These are phyloP conservation scores for Nicotiana attenuata DNA, from an alignment of 257 asterid genomes.

Conservation along the genomic window DNA sequence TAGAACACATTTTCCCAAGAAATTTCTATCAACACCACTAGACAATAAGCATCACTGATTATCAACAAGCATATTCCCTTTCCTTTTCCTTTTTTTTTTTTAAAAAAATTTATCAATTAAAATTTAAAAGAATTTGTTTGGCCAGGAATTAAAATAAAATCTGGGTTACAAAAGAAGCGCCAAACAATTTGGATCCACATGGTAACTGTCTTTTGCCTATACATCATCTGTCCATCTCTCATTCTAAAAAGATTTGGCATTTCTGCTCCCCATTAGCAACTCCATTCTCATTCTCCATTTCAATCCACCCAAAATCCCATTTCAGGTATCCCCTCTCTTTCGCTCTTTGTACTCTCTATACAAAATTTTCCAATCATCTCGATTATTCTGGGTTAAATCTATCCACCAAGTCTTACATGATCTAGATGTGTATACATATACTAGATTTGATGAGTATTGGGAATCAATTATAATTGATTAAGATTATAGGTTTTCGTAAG, in stretches of 20 bases:
- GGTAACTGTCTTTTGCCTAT: not conserved
- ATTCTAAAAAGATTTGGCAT: not conserved
- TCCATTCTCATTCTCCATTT: not conserved
- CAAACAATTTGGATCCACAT: conserved; percentile 32
- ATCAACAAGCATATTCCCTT: not conserved
- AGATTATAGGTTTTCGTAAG: not conserved
- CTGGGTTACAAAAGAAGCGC: conserved; percentile 28
- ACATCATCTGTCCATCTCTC: not conserved
- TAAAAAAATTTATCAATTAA: too few species aligned
- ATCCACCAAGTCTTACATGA: too few species aligned
- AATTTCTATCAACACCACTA: too few species aligned
- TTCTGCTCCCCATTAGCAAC: not conserved
- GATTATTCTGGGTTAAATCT: too few species aligned
- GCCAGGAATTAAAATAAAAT: not conserved
- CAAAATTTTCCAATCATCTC: too few species aligned
- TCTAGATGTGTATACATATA: too few species aligned
- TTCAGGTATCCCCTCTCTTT: not conserved
- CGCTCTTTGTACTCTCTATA: too few species aligned
- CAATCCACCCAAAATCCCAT: not conserved
- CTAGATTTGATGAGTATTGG: too few species aligned
- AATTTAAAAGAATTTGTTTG: not conserved
- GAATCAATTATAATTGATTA: too few species aligned
- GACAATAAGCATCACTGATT: too few species aligned
- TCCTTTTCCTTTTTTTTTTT: too few species aligned
- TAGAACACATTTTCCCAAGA: too few species aligned